These are phyloP conservation scores for Pichia sp. DNA, from an alignment of 1,139 yeast genomes.

Conservation along the genomic window DNA sequence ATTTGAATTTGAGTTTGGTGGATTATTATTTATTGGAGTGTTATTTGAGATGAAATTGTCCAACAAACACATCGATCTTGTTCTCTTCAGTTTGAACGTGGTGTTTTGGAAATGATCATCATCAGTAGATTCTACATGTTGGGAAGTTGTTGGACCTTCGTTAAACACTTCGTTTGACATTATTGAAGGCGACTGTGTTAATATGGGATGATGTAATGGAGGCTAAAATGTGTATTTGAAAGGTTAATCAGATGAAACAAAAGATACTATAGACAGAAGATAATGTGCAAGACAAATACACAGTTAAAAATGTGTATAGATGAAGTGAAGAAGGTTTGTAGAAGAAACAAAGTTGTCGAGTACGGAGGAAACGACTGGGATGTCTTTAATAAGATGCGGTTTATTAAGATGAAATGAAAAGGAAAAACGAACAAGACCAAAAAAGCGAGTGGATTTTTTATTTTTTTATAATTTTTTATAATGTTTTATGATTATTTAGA, in stretches of 20 bases:
- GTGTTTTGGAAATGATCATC: constrained; percentile 67
- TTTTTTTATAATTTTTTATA: too few relatives aligned
- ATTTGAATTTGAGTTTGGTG: background rate
- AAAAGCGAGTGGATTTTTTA: background rate
- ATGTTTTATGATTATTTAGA: too few relatives aligned
- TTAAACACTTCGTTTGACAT: constrained; percentile 29
- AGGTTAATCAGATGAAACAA: background rate
- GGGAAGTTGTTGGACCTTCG: constrained; percentile 34
- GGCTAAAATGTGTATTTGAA: background rate
- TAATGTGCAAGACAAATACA: background rate
- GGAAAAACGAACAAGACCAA: background rate
- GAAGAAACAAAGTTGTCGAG: background rate
- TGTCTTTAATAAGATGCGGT: background rate
- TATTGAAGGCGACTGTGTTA: background rate
- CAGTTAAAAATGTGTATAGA: background rate
- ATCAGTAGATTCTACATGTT: constrained; percentile 58
- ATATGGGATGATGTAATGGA: background rate
- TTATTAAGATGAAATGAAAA: background rate
- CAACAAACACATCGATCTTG: constrained; percentile 75
- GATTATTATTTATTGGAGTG: background rate
- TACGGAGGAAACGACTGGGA: background rate
- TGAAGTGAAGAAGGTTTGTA: background rate
- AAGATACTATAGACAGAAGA: background rate
- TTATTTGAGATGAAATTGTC: background rate
- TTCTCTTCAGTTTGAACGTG: constrained; percentile 72